Percentiles rank a stretch among this genome's conserved stretches.
phyloP scores from a whole-genome alignment of 148 eudicot species.

The Chenopodium album region DNA sequence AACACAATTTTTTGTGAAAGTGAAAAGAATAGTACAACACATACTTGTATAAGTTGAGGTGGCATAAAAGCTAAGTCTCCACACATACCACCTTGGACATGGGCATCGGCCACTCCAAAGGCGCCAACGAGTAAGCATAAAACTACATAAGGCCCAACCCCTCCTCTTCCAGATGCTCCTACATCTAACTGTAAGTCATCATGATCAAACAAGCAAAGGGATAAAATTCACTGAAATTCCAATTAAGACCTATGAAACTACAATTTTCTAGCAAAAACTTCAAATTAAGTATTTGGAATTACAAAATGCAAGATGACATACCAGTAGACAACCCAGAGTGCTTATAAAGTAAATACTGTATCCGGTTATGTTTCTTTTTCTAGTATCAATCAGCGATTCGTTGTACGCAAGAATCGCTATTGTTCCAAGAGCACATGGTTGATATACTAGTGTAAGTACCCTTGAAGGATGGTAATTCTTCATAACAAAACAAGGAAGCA shows the following conservation, averaged over 20 bases:
- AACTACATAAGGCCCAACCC: constrained; percentile 46
- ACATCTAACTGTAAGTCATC: constrained; percentile 49
- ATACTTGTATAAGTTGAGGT: constrained; percentile 66
- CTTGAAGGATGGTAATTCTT: constrained; percentile 75
- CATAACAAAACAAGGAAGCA: neutral
- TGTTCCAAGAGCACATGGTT: constrained; percentile 61
- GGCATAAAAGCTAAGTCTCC: constrained; percentile 73
- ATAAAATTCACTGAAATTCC: neutral
- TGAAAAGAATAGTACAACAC: neutral
- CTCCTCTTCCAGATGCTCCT: constrained; percentile 58
- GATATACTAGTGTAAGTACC: constrained; percentile 71
- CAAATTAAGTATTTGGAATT: neutral
- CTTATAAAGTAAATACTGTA: constrained; percentile 45
- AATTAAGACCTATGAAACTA: too few relatives aligned
- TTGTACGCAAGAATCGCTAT: constrained; percentile 44
- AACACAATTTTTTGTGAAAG: too few relatives aligned
- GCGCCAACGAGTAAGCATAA: constrained; percentile 49
- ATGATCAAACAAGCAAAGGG: neutral
- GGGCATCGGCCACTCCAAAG: constrained; percentile 72
- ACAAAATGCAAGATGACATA: constrained; percentile 1
- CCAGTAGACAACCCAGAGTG: constrained; percentile 35
- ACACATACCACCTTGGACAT: constrained; percentile 67
- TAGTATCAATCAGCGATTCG: constrained; percentile 54
- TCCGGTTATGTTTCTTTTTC: constrained; percentile 56
- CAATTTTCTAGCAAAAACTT: too few relatives aligned